These are phyloP conservation scores for Juglanconis sp. DNA, from an alignment of 2,329 filamentous ascomycete species.

Conservation along the genomic window DNA sequence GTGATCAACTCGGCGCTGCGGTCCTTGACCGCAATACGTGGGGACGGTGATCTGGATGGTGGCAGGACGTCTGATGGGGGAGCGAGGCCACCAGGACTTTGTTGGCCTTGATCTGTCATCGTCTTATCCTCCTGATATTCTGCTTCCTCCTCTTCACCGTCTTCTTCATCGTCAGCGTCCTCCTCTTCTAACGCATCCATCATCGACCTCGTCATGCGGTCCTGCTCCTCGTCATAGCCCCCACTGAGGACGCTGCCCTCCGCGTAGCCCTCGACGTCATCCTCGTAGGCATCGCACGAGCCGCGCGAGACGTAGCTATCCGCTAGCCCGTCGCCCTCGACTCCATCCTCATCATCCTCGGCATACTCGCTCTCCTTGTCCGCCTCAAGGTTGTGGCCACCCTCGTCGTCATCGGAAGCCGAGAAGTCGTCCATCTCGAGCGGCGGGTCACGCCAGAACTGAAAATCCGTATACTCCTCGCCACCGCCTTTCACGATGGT, in stretches of 20 bases:
- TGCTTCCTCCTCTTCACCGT: constrained; percentile 41
- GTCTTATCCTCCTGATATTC: constrained; percentile 27
- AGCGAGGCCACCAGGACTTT: constrained; percentile 7
- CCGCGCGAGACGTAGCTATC: constrained; percentile 43
- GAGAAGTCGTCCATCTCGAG: constrained; percentile 86
- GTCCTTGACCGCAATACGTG: constrained; percentile 38
- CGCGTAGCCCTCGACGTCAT: constrained; percentile 23
- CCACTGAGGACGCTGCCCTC: constrained; percentile 41
- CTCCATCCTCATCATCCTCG: constrained; percentile 38
- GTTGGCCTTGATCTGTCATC: constrained; percentile 17
- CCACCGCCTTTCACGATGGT: constrained; percentile 84
- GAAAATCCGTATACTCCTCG: constrained; percentile 95
- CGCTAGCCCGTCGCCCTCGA: constrained; percentile 41
- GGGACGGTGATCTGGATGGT: constrained; percentile 9
- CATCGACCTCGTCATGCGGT: constrained; percentile 35
- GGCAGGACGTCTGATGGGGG: constrained; percentile 3
- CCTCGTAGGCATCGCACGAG: constrained; percentile 29
- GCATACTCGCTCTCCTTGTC: constrained; percentile 50
- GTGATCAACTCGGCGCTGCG: constrained; percentile 56
- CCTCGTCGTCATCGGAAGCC: constrained; percentile 52
- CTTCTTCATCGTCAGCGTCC: constrained; percentile 31
- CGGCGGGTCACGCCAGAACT: constrained; percentile 86
- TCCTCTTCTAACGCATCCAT: constrained; percentile 35
- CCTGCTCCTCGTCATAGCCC: constrained; percentile 42
- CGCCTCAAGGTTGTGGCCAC: constrained; percentile 25